A percentile compares a stretch with the other conserved stretches of the same genome.
Conservation (phyloP, 768 basidiomycete genomes). For the Rhodotorula paludigena region DNA sequence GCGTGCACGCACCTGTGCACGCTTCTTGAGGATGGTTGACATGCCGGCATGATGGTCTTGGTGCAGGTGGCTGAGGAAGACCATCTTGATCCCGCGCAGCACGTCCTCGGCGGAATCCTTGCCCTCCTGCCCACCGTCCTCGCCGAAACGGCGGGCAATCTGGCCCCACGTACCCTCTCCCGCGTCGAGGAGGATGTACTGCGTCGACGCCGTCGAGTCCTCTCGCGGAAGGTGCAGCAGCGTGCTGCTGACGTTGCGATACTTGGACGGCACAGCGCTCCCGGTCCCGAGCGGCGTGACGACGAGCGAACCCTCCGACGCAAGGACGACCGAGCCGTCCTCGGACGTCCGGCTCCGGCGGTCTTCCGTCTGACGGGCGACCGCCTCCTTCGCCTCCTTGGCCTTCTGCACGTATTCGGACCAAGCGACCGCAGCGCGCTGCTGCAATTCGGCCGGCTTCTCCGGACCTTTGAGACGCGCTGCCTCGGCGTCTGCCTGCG, state of each 20-base stretch:
- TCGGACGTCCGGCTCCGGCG: background rate
- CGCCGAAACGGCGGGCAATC: conserved; percentile 68
- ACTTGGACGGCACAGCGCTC: conserved; percentile 75
- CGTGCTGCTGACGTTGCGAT: conserved; percentile 74
- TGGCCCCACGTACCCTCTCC: conserved; percentile 95
- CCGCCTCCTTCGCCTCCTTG: conserved; percentile 44
- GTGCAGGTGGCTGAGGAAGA: conserved; percentile 86
- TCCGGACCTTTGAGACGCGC: conserved; percentile 14
- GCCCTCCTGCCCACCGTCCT: conserved; percentile 43
- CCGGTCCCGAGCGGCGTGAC: conserved; percentile 82
- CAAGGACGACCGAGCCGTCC: background rate
- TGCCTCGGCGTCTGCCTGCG: conserved; percentile 20
- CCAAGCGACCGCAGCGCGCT: conserved; percentile 20
- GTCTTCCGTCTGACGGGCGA: conserved; percentile 10
- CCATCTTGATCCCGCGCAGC: conserved; percentile 65
- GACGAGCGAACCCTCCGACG: conserved; percentile 59
- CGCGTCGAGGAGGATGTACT: conserved; percentile 68
- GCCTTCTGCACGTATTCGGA: conserved; percentile 34
- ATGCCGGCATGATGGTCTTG: conserved; percentile 88
- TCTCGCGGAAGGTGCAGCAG: conserved; percentile 63
- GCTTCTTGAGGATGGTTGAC: conserved; percentile 64
- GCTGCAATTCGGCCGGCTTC: conserved; percentile 5
- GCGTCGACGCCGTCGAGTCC: background rate
- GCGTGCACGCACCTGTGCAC: conserved; percentile 56
- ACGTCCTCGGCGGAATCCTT: conserved; percentile 45